Evolutionary conservation across 2,329 filamentous ascomycete species (phyloP).

Genomic region (Zymoseptoria passerinii): DNA sequence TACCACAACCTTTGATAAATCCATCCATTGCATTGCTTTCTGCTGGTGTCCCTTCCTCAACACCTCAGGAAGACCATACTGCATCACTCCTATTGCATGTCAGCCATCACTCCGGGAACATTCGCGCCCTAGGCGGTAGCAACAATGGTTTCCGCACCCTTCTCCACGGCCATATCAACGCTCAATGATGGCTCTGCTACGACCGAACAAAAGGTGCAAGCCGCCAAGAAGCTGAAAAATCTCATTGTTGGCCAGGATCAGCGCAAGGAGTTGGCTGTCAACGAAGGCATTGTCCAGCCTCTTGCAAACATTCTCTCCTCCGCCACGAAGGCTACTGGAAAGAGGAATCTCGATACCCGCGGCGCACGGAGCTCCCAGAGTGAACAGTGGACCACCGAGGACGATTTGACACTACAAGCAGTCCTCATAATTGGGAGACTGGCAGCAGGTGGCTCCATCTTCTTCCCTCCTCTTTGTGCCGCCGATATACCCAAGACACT

Average conservation of each 20-base stretch:
- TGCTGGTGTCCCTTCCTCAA: neutral
- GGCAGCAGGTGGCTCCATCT: slow-evolving; percentile 77
- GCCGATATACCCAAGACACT: slow-evolving; percentile 61
- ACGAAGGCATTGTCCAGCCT: slow-evolving; percentile 57
- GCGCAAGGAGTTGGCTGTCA: slow-evolving; percentile 73
- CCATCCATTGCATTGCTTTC: neutral
- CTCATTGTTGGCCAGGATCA: slow-evolving; percentile 80
- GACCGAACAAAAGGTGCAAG: slow-evolving; percentile 43
- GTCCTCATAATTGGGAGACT: slow-evolving; percentile 78
- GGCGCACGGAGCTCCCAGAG: slow-evolving; percentile 28
- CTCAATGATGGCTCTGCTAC: slow-evolving; percentile 14
- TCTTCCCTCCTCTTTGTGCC: slow-evolving; percentile 64
- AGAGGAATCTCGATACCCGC: slow-evolving; percentile 45
- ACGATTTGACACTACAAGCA: slow-evolving; percentile 66
- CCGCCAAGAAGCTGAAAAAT: slow-evolving; percentile 69
- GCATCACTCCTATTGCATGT: neutral
- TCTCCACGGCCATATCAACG: slow-evolving; percentile 10
- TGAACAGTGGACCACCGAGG: slow-evolving; percentile 49
- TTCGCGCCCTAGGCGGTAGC: neutral
- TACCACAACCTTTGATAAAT: neutral
- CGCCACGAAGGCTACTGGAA: slow-evolving; percentile 37
- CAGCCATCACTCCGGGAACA: neutral
- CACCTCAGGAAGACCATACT: neutral
- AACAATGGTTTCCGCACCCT: neutral
- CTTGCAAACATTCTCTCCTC: slow-evolving; percentile 47